Percentiles rank a stretch among this genome's conserved stretches.
phyloP scores from a whole-genome alignment of 441 rosid genomes.

The Erodium chrysanthum region DNA sequence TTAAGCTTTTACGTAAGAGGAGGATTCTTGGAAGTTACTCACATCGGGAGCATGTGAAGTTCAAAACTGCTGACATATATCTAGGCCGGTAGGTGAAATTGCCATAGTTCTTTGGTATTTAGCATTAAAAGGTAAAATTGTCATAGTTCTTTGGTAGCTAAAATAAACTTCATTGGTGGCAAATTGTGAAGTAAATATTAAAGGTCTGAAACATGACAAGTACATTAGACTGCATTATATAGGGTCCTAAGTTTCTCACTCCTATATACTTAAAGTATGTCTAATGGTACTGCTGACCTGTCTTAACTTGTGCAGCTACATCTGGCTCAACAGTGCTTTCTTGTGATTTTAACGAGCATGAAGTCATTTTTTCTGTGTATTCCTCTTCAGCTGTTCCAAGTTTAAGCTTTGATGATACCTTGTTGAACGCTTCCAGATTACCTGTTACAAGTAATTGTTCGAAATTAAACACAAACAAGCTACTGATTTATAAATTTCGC shows the following conservation, averaged over 20 bases:
- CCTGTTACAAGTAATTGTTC: constrained; percentile 32
- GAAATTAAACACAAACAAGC: not conserved
- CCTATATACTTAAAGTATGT: not conserved
- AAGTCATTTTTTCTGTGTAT: constrained; percentile 27
- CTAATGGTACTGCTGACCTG: constrained; percentile 44
- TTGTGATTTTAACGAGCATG: constrained; percentile 31
- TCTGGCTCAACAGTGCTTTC: constrained; percentile 40
- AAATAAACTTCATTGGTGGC: not conserved
- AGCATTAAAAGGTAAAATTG: not conserved
- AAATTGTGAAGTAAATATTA: no score
- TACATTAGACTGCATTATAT: not conserved
- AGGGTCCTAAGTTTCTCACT: not conserved
- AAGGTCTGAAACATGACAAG: no score
- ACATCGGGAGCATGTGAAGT: not conserved
- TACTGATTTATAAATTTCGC: not conserved
- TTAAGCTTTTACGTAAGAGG: not conserved
- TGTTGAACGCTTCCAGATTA: constrained; percentile 60
- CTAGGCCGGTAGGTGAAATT: not conserved
- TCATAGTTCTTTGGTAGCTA: not conserved
- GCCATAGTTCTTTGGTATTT: not conserved
- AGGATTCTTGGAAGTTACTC: not conserved
- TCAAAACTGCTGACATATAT: not conserved
- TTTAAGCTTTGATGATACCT: constrained; percentile 70
- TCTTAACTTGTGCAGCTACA: constrained; percentile 43
- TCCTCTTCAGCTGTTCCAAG: constrained; percentile 59